A percentile compares a stretch with the other conserved stretches of the same genome.
These are phyloP conservation scores for Debaryomycetaceae sp. DNA, from an alignment of 1,139 yeast species.

Conservation along the genomic window DNA sequence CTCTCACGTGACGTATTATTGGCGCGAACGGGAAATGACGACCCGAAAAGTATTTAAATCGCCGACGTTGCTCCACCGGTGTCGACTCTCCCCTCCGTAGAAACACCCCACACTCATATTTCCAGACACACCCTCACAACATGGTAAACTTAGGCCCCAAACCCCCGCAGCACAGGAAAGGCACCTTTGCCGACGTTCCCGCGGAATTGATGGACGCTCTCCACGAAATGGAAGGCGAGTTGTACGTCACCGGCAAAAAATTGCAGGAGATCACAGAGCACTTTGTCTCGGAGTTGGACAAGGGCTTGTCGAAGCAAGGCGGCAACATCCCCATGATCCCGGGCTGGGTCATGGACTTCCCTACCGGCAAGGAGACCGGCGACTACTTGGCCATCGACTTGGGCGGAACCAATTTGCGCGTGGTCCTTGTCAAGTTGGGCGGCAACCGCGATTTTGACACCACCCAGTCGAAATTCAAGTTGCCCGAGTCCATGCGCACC, in stretches of 20 bases:
- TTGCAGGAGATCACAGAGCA: conserved; percentile 60
- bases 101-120: too few relatives aligned
- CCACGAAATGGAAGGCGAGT: conserved; percentile 46
- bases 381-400: conserved; percentile 86
- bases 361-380: conserved; percentile 86
- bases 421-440: conserved; percentile 69
- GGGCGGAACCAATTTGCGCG: conserved; percentile 92
- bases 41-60: too few relatives aligned
- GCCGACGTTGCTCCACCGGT: too few relatives aligned
- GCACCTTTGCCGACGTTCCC: conserved; percentile 71
- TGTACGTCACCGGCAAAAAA: conserved; percentile 51
- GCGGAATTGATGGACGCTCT: conserved; percentile 50
- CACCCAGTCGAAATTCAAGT: conserved; percentile 68
- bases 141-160: conserved; percentile 86
- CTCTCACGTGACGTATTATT: too few relatives aligned
- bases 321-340: conserved; percentile 95
- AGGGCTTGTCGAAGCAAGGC: conserved; percentile 65
- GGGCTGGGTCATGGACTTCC: conserved; percentile 90
- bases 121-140: too few relatives aligned
- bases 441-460: conserved; percentile 76
- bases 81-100: too few relatives aligned
- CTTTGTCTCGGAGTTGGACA: conserved; percentile 53
- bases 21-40: too few relatives aligned
- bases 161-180: conserved; percentile 72
- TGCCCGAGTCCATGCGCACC: conserved; percentile 69